phyloP scores from a whole-genome alignment of 208 protist species.

The Wallacemonas sp. region DNA sequence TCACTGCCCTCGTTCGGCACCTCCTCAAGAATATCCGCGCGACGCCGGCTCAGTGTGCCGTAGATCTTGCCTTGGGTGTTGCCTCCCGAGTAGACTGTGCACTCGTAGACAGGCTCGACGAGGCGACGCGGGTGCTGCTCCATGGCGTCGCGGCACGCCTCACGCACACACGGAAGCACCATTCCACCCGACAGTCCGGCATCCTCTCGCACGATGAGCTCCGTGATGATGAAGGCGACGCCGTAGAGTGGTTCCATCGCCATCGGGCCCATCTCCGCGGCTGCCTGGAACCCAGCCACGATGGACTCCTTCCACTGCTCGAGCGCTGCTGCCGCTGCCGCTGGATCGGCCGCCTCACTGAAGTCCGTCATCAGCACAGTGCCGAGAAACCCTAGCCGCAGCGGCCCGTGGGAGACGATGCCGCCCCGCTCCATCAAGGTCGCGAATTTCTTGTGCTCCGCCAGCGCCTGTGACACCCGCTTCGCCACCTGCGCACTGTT shows the following conservation, averaged over 20 bases:
- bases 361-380: conserved; percentile 72
- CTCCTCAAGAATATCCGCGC: conserved; percentile 94
- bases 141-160: conserved; percentile 94
- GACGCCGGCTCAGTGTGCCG: conserved; percentile 80
- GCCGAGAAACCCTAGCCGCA: conserved; percentile 70
- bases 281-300: conserved; percentile 95
- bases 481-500: conserved; percentile 41
- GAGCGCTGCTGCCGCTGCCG: conserved; percentile 31
- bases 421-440: conserved; percentile 43
- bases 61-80: conserved; percentile 88
- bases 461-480: conserved; percentile 32
- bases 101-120: conserved; percentile 96
- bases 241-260: conserved; percentile 98
- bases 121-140: conserved; percentile 89
- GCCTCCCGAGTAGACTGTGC: conserved; percentile 95
- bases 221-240: conserved; percentile 85
- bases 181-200: conserved; percentile 81
- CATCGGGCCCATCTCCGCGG: conserved; percentile 93
- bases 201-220: conserved; percentile 45
- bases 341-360: conserved; percentile 27
- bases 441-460: conserved; percentile 57
- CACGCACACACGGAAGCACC: conserved; percentile 92
- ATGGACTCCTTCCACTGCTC: conserved; percentile 81
- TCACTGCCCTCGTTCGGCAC: conserved; percentile 96
- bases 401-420: conserved; percentile 57